These are phyloP conservation scores for Funneliformis geosporum DNA, from an alignment of 192 early-diverging fungal genomes.

Conservation along the genomic window DNA sequence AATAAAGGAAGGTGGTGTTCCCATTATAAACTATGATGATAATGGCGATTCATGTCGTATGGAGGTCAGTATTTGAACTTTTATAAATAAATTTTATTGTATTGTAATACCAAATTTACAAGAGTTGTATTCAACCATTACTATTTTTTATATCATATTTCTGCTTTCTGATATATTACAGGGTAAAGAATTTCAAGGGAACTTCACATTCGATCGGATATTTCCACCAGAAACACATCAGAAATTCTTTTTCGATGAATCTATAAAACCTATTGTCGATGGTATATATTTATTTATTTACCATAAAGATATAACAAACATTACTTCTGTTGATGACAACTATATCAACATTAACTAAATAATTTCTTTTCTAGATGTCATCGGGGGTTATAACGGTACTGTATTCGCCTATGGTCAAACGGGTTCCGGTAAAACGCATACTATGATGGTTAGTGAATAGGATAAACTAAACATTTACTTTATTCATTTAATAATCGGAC, in stretches of 20 bases:
- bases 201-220: constrained; percentile 90
- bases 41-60: constrained; percentile 62
- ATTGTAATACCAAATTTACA: no score
- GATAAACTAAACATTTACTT: no score
- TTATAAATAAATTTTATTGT: no score
- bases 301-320: not conserved
- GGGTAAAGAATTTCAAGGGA: constrained; percentile 65
- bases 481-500: not conserved
- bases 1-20: constrained; percentile 86
- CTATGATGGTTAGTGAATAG: constrained; percentile 78
- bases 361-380: constrained; percentile 65
- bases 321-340: not conserved
- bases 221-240: constrained; percentile 87
- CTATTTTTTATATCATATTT: not conserved
- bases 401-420: constrained; percentile 99
- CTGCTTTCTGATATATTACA: constrained; percentile 22
- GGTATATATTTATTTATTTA: no score
- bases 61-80: constrained; percentile 37
- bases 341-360: not conserved
- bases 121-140: no score
- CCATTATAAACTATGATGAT: constrained; percentile 77
- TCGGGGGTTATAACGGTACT: constrained; percentile 97
- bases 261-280: constrained; percentile 89
- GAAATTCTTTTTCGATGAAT: constrained; percentile 86
- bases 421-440: constrained; percentile 94